These are phyloP conservation scores for Kalmusia sp. DNA, from an alignment of 2,329 filamentous ascomycete genomes.

Conservation along the genomic window DNA sequence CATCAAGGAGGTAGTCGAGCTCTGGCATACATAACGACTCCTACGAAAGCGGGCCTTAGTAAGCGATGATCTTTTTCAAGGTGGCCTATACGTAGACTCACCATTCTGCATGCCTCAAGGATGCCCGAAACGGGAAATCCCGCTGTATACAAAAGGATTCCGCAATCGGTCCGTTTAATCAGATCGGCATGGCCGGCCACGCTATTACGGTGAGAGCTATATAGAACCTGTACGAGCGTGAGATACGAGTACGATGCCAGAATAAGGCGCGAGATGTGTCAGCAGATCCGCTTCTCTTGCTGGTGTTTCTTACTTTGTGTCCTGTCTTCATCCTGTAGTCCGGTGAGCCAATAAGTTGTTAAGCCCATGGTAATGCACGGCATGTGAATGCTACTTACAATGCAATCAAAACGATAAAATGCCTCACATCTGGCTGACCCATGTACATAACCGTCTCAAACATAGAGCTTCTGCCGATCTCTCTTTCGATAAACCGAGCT, in stretches of 20 bases:
- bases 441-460: slow-evolving; percentile 38
- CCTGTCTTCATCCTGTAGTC: slow-evolving; percentile 50
- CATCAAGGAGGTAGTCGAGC: slow-evolving; percentile 29
- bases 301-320: slow-evolving; percentile 38
- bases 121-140: slow-evolving; percentile 31
- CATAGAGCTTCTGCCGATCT: slow-evolving; percentile 37
- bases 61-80: not conserved
- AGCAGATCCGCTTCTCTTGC: not conserved
- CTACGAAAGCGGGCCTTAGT: not conserved
- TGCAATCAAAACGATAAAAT: slow-evolving; percentile 49
- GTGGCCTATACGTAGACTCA: not conserved
- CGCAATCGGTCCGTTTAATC: slow-evolving; percentile 32
- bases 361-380: too few relatives aligned
- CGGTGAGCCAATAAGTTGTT: not conserved
- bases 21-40: slow-evolving; percentile 34
- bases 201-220: slow-evolving; percentile 36
- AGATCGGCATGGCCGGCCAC: slow-evolving; percentile 33
- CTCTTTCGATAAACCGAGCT: slow-evolving; percentile 37
- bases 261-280: not conserved
- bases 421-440: slow-evolving; percentile 46
- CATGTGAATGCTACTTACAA: slow-evolving; percentile 24
- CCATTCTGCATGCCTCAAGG: slow-evolving; percentile 29
- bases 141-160: slow-evolving; percentile 32
- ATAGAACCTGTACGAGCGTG: slow-evolving; percentile 24
- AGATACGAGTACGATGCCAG: slow-evolving; percentile 3